Base-by-base conservation (phyloP, 257 asterid genomes). In the Solanum raphanifolium region DNA sequence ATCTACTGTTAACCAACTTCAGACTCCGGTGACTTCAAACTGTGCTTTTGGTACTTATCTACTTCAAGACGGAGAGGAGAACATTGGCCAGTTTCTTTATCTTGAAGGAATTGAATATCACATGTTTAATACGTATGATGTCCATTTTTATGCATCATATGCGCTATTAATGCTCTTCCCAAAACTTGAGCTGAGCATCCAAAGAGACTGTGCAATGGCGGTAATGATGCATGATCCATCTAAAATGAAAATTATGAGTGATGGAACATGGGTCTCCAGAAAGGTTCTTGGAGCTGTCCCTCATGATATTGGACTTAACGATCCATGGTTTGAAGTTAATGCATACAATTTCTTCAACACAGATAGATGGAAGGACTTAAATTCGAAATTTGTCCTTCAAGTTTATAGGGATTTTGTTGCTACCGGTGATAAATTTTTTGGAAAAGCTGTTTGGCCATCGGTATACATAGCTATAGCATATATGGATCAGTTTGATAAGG, bases 201-300 rank as follows among this genome's bases (percentile, higher is more conserved):
- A 96, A 86, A 90, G 99, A 89, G 99, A 97, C 93, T 96, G 91
- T 86, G 99, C 99, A 31, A 93, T 95, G 34, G 99, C 98, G 6
- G 99, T 97, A 69, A 90, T 96, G 98, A 94, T 95, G 99, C 99
- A 97, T 82, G 99, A 97, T 89, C 99, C 99, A 18, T 91, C 93
- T 83, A 93, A 88, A 85, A 92, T 89, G 94, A 41, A 34, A 11
- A 94, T 95, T 41, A 88, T 97, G 87, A 89, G 87, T 34, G 97
- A 95, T 27, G 99, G 99, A 79, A 91, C 94, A 34, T 86, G 90
- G 43, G 98, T 71, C 83, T 93, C 90, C 72, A 87, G 98, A 69
- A 97, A 97, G 83, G 98, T 93, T 73, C 98, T 96, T 66, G 99
- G 99, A 32, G 99, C 99, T 1, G 98, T 97, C 86, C 99, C 99